These are phyloP conservation scores for Solanum rostratum DNA, from an alignment of 257 asterid genomes.

Conservation along the genomic window DNA sequence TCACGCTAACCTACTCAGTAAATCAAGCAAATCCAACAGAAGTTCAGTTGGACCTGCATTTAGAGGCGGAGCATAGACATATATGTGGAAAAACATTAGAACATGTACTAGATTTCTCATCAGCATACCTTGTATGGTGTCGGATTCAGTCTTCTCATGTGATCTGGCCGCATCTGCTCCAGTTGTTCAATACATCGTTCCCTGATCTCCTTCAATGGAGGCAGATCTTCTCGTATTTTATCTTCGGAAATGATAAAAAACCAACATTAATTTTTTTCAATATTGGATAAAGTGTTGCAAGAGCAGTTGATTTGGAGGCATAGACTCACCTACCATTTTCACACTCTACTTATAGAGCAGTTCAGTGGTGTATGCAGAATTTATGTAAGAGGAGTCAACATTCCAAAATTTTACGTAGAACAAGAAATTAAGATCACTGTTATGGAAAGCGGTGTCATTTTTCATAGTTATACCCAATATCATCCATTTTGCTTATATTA, in stretches of 20 bases:
- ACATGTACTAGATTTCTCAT: not conserved
- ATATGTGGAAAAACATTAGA: not conserved
- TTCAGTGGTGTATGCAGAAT: not conserved
- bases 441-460: not conserved
- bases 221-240: constrained; percentile 57
- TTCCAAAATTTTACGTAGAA: not conserved
- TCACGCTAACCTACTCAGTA: constrained; percentile 74
- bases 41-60: not conserved
- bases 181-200: constrained; percentile 66
- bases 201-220: constrained; percentile 46
- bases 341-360: not conserved
- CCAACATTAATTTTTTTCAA: not conserved
- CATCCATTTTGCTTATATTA: not conserved
- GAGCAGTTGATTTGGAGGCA: not conserved
- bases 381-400: not conserved
- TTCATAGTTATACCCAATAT: not conserved
- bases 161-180: constrained; percentile 84
- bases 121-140: constrained; percentile 88
- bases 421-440: not conserved
- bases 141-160: constrained; percentile 95
- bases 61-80: not conserved
- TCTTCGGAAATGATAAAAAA: constrained; percentile 22
- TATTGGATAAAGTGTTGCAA: not conserved
- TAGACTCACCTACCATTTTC: not conserved
- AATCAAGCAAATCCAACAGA: not conserved